Evolutionary conservation across 1,284 basidiomycete genomes (phyloP), one percentile per base, ranked within the genome.

Genomic region (Leccinum griseonigrum): DNA sequence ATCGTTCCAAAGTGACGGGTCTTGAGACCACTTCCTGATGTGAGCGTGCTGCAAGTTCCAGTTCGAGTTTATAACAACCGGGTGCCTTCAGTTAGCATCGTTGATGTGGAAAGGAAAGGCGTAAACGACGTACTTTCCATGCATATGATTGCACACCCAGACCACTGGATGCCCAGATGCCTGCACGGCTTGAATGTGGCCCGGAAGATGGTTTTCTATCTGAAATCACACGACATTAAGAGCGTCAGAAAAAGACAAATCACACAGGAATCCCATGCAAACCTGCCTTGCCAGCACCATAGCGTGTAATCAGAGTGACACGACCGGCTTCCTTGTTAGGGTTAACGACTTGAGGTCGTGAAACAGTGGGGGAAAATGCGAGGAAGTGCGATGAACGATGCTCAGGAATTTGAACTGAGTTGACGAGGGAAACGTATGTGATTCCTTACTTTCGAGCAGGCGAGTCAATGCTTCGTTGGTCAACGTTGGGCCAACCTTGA

Each of bases 81-180:
- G 16, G 9, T 29, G 3, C 16, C 4, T 7, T 48, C 7, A 48
- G 46, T 48, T 11, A 48, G 46, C 13, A 48, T 48, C 22, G 13
- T 22, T 48, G 28, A 51, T 5, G 2, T 9, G 50, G 50, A 18
- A 13, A 29, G 28, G 31, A 10, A 14, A 22, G 9, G n/a, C 3
- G 9, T 26, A 55, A 52, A 59, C 59, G 60, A 79, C 90, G 65
- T 69, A 92, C 91, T 95, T 95, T 78, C 94, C 94, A 69, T 97
- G 94, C 97, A 98, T 98, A 2, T 97, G 95, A 77, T 99, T 97
- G 71, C 94, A 97, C 59, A 97, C 86, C 91, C 95, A 97, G 29
- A 91, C 87, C 2, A 98, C 94, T 3, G 91, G 88, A 73, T 98
- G 95, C 1, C 85, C 84, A 1, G 93, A 92, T 59, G 77, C 70